A percentile compares a stretch with the other conserved stretches of the same genome.
Conservation (phyloP, 2,329 filamentous ascomycete species). For the Leptographium lundbergii region DNA sequence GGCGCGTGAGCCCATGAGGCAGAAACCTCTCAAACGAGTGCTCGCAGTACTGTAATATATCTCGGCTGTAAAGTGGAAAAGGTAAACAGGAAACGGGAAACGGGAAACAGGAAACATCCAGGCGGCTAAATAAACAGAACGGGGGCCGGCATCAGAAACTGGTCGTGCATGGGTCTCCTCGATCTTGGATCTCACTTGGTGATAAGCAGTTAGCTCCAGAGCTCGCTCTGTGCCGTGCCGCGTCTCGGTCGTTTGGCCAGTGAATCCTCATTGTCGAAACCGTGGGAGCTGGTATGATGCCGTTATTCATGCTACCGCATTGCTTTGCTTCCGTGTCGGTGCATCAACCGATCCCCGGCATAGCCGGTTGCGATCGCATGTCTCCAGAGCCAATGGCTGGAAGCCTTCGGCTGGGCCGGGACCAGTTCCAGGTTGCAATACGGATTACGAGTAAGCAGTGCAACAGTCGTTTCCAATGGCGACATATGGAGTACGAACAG, state of each 20-base stretch:
- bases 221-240: background rate
- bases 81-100: background rate
- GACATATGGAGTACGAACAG: no score
- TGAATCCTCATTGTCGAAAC: background rate
- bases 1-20: background rate
- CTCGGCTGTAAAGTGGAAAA: background rate
- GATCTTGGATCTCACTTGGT: background rate
- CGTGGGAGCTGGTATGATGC: no score
- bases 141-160: background rate
- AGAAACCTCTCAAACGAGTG: background rate
- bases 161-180: background rate
- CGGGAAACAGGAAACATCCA: no score
- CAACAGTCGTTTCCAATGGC: no score
- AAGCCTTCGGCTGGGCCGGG: no score
- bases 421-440: no score
- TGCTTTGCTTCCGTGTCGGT: background rate
- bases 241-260: background rate
- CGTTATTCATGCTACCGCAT: background rate
- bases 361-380: background rate
- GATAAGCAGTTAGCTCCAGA: background rate
- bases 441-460: no score
- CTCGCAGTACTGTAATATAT: background rate
- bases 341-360: background rate
- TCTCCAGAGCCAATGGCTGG: no score
- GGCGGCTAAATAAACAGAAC: no score